Evolutionary conservation across 495 filamentous ascomycete species (phyloP).

Genomic region (Xylaria scruposa): DNA sequence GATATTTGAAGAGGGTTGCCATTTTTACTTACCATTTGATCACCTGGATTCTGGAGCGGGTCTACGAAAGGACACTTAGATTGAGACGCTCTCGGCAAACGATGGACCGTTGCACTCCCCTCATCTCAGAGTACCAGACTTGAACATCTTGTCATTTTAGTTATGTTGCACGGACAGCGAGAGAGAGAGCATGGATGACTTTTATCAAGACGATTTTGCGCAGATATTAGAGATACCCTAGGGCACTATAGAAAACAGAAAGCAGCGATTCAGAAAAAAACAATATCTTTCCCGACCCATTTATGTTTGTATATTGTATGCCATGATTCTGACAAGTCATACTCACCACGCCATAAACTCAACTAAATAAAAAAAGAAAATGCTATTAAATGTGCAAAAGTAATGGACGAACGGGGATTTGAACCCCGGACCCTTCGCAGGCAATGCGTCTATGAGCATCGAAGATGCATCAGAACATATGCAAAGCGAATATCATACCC

Average conservation of each 20-base stretch:
- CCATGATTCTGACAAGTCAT: background rate
- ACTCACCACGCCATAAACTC: too few species aligned
- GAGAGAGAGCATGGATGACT: constrained; percentile 5
- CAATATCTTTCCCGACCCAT: background rate
- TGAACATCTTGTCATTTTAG: background rate
- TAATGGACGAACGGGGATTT: constrained; percentile 27
- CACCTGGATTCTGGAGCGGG: constrained; percentile 10
- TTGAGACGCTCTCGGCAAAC: background rate
- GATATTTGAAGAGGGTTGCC: background rate
- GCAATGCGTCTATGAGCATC: background rate
- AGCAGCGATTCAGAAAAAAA: background rate
- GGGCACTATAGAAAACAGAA: background rate
- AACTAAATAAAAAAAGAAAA: too few species aligned
- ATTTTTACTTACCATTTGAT: constrained; percentile 6
- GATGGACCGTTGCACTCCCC: background rate
- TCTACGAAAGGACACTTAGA: background rate
- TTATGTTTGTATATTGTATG: background rate
- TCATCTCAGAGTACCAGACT: constrained; percentile 1
- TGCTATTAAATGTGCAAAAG: background rate
- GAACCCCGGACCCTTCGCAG: constrained; percentile 30
- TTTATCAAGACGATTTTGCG: background rate
- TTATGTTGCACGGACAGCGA: constrained; percentile 11
- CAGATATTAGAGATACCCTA: constrained; percentile 23
- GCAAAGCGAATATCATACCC: constrained; percentile 30
- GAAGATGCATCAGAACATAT: background rate